Evolutionary conservation across 1,139 yeast species (phyloP), one percentile per base, ranked within the genome.

Genomic region (Hemisphaericaspora subhashii): DNA sequence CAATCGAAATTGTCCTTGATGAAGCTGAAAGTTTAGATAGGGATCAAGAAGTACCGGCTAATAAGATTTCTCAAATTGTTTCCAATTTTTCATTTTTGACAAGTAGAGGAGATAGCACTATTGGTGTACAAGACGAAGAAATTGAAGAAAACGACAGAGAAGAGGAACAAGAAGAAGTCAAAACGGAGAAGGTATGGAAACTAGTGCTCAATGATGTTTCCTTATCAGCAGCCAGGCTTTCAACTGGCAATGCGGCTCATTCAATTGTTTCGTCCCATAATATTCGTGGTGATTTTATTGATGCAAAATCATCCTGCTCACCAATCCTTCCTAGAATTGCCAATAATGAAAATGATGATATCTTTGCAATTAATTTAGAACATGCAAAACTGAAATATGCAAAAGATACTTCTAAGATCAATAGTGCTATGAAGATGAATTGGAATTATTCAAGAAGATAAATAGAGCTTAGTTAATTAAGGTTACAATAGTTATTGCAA

Each of bases 151-250:
- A 9, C 14, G 10, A 33, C 35, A n/a, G n/a, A 21, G 28, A 13
- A 26, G 18, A 26, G 15, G 15, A 8, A 23, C 36, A 20, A 36
- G 21, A 27, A 14, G 15, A 29, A 3, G 11, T 5, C 6, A 29
- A 35, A 22, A 31, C 14, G 11, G 27, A 35, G 14, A 29, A 47
- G 22, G 54, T 55, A 2, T 73, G 78, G 76, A 66, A 62, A 40
- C 57, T 64, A 2, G 68, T 74, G 0, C 54, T 70, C 44, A 75
- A 72, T 51, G 78, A 71, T 29, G 62, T 70, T 2, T 74, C 81
- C 1, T 57, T 75, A 39, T 66, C 71, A 21, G 82, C 82, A 0
- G 82, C 81, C 3, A 49, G 74, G 37, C 54, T 72, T 5, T 75
- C 81, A 1, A 72, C 74, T 8, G 81, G 81, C 0, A 55, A 58